Base-by-base conservation (phyloP, 495 filamentous ascomycete species). In the Staphylotrichum tortipilum region DNA sequence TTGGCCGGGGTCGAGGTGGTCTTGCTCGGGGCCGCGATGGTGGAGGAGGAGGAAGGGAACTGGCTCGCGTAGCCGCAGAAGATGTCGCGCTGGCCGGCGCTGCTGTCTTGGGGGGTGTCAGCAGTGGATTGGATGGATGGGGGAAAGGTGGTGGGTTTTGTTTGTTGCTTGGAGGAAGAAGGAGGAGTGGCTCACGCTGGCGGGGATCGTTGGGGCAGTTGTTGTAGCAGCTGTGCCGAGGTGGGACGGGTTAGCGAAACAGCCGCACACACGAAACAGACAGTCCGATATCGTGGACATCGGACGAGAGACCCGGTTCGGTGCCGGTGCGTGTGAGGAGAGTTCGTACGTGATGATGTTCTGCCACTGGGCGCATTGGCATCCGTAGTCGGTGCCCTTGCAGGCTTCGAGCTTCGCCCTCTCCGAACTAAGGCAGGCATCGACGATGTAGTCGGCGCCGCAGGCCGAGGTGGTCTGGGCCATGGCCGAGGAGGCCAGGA, bases 131-230 rank as follows among this genome's bases (percentile, higher is more conserved):
- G 6, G 10, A n/a, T n/a, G n/a, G n/a, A n/a, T n/a, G n/a, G n/a
- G n/a, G n/a, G n/a, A n/a, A n/a, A n/a, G n/a, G n/a, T n/a, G n/a
- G n/a, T n/a, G n/a, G n/a, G n/a, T n/a, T n/a, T n/a, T n/a, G n/a
- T n/a, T n/a, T n/a, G n/a, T n/a, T n/a, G n/a, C n/a, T n/a, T n/a
- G n/a, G n/a, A n/a, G n/a, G n/a, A n/a, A 3, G 10, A 34, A 11
- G 11, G 12, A 3, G 7, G 8, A 29, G 9, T 19, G 34, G 41
- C 62, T 46, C 49, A 65, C 62, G 17, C 7, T 34, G 24, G 5
- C 67, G 61, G 37, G 44, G 26, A 46, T 75, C 69, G 58, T 69
- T 64, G 47, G 71, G 71, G 60, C 71, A 75, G 69, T 72, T 72
- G 65, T 71, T 67, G 58, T 64, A 75, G 67, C 71, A 73, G 12